A percentile compares a stretch with the other conserved stretches of the same genome.
These are phyloP conservation scores for Scheffersomyces parashehatae DNA, from an alignment of 1,139 yeast species.

Conservation along the genomic window DNA sequence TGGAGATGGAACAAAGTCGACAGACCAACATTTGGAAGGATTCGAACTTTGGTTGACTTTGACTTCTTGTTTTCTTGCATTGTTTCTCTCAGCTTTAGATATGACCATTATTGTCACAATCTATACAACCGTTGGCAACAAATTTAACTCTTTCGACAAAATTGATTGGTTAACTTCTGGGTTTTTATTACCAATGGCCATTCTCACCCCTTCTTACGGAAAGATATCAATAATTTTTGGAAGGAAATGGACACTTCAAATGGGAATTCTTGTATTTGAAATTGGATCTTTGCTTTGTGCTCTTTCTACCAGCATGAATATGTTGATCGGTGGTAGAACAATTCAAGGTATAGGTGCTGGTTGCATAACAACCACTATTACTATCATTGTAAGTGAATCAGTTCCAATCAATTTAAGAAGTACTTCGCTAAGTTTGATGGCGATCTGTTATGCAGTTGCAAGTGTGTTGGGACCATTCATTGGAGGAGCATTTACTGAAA, in stretches of 20 bases:
- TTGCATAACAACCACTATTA: conserved; percentile 18
- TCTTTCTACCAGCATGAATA: conserved; percentile 18
- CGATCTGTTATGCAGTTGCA: conserved; percentile 20
- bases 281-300: conserved; percentile 21
- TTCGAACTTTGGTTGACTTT: conserved; percentile 12
- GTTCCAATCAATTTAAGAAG: conserved; percentile 21
- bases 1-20: conserved; percentile 22
- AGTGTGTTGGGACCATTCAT: conserved; percentile 25
- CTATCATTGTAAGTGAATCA: conserved; percentile 20
- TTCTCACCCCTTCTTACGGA: conserved; percentile 22
- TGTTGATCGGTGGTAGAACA: conserved; percentile 24
- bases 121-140: conserved; percentile 18
- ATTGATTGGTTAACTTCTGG: conserved; percentile 25
- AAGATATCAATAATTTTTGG: conserved; percentile 24
- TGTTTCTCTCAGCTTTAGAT: conserved; percentile 24
- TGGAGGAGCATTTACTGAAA: conserved; percentile 24
- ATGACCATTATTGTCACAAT: conserved; percentile 24
- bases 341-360: conserved; percentile 26
- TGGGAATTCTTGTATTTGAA: conserved; percentile 20
- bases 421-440: conserved; percentile 18
- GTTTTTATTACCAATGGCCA: conserved; percentile 22
- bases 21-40: conserved; percentile 20
- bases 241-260: conserved; percentile 17
- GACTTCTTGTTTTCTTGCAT: conserved; percentile 14
- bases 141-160: conserved; percentile 17